A percentile compares a stretch with the other conserved stretches of the same genome.
phyloP scores from a whole-genome alignment of 352 stramenopile genomes.

The Phytophthora citrophthora region DNA sequence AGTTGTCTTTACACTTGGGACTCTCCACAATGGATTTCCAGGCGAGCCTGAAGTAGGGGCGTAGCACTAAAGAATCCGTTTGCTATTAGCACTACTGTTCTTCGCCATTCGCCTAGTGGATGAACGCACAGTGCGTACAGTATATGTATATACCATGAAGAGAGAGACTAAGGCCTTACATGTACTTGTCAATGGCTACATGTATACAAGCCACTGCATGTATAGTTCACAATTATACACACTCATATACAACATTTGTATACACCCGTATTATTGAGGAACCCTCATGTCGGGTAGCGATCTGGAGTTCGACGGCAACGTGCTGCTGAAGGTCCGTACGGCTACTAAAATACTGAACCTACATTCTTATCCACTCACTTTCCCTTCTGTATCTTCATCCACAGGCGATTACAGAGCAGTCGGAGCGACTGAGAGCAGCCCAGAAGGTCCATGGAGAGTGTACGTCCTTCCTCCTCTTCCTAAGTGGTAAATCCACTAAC shows the following conservation, averaged over 20 bases:
- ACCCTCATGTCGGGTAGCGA: conserved; percentile 22
- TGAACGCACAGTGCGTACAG: too few relatives aligned
- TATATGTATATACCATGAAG: too few relatives aligned
- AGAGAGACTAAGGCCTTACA: too few relatives aligned
- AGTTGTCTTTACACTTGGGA: too few relatives aligned
- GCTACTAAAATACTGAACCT: background rate
- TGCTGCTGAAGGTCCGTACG: conserved; percentile 38
- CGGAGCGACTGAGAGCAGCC: conserved; percentile 49
- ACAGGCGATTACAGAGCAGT: conserved; percentile 59
- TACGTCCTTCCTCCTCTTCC: conserved; percentile 21
- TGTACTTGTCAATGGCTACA: too few relatives aligned
- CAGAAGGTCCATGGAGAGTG: conserved; percentile 59
- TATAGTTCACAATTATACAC: background rate
- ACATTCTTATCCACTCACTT: background rate
- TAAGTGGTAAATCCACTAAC: too few relatives aligned
- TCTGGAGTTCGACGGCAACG: conserved; percentile 35
- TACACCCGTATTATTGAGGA: background rate
- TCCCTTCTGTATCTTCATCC: background rate
- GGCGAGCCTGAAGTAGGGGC: too few relatives aligned
- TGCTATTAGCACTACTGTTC: too few relatives aligned
- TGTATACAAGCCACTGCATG: background rate
- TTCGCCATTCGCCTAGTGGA: too few relatives aligned
- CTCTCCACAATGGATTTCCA: too few relatives aligned
- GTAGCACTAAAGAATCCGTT: too few relatives aligned
- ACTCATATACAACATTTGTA: background rate